Percentiles rank a stretch among this genome's conserved stretches.
Conservation (phyloP, 2,329 filamentous ascomycete genomes). For the Botrytis hyacinthi region DNA sequence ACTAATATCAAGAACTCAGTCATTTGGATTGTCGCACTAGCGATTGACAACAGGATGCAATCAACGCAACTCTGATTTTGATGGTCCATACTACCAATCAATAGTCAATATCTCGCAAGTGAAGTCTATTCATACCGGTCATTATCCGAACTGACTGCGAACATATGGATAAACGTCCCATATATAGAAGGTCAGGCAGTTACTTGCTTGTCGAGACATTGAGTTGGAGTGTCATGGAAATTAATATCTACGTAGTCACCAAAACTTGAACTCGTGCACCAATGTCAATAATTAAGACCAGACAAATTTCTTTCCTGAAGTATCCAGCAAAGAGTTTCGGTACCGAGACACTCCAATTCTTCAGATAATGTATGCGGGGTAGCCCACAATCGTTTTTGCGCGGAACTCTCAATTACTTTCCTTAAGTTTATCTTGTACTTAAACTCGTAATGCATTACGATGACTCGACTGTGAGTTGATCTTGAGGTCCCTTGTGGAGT, state of each 20-base stretch:
- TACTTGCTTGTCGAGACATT: no score
- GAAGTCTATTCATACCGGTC: no score
- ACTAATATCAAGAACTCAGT: no score
- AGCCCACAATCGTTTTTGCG: not conserved
- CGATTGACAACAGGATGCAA: no score
- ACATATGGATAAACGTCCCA: not conserved
- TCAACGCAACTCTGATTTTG: no score
- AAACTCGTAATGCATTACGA: conserved; percentile 5
- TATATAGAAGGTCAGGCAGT: not conserved
- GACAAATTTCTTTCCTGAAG: not conserved
- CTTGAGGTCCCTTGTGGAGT: not conserved
- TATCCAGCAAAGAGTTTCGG: not conserved
- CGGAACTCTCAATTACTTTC: not conserved
- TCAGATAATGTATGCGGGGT: not conserved
- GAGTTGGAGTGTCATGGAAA: not conserved
- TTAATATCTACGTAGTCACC: not conserved
- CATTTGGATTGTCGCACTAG: no score
- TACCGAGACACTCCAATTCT: not conserved
- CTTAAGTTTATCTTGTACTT: not conserved
- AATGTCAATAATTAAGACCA: not conserved
- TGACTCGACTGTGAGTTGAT: not conserved
- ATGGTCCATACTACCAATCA: no score
- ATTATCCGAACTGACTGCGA: no score
- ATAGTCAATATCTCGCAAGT: no score
- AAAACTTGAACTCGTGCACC: not conserved